These are phyloP conservation scores for Endogone sp. DNA, from an alignment of 192 early-diverging fungal species.

Conservation along the genomic window DNA sequence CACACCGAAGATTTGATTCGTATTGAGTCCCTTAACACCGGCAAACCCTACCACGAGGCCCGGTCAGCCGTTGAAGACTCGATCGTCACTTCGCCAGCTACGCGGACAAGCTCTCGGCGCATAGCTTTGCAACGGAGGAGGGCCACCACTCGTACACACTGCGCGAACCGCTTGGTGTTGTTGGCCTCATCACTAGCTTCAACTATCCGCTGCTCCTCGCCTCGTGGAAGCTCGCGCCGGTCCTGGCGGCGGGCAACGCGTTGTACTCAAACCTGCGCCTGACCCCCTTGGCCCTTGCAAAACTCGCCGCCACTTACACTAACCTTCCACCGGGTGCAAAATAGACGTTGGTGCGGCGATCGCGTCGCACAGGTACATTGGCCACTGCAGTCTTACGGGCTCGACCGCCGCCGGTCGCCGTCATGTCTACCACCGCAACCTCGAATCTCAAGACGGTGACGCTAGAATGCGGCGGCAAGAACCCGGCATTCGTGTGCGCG, in stretches of 20 bases:
- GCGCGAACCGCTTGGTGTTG: slow-evolving; percentile 60
- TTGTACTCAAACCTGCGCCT: slow-evolving; percentile 57
- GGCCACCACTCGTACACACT: slow-evolving; percentile 44
- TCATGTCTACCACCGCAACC: slow-evolving; percentile 45
- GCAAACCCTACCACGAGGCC: slow-evolving; percentile 62
- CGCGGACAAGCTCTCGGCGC: slow-evolving; percentile 53
- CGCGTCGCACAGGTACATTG: slow-evolving; percentile 56
- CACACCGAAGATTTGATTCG: slow-evolving; percentile 23
- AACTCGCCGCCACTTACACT: slow-evolving; percentile 72
- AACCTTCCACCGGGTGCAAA: slow-evolving; percentile 61
- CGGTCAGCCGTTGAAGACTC: slow-evolving; percentile 53
- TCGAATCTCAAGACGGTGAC: slow-evolving; percentile 63
- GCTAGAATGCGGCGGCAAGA: slow-evolving; percentile 80
- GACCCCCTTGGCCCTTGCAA: slow-evolving; percentile 60
- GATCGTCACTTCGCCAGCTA: slow-evolving; percentile 75
- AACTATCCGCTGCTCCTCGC: slow-evolving; percentile 66
- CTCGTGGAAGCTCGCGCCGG: slow-evolving; percentile 72
- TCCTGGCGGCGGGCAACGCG: slow-evolving; percentile 67
- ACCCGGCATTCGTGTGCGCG: slow-evolving; percentile 62
- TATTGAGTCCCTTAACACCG: slow-evolving; percentile 52
- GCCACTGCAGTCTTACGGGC: slow-evolving; percentile 67
- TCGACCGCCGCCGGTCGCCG: slow-evolving; percentile 53
- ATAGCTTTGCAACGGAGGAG: slow-evolving; percentile 8
- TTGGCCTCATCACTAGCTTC: slow-evolving; percentile 69
- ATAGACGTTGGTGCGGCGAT: slow-evolving; percentile 61